These are phyloP conservation scores for Fusarium praegraminearum DNA, from an alignment of 2,329 filamentous ascomycete species.

Conservation along the genomic window DNA sequence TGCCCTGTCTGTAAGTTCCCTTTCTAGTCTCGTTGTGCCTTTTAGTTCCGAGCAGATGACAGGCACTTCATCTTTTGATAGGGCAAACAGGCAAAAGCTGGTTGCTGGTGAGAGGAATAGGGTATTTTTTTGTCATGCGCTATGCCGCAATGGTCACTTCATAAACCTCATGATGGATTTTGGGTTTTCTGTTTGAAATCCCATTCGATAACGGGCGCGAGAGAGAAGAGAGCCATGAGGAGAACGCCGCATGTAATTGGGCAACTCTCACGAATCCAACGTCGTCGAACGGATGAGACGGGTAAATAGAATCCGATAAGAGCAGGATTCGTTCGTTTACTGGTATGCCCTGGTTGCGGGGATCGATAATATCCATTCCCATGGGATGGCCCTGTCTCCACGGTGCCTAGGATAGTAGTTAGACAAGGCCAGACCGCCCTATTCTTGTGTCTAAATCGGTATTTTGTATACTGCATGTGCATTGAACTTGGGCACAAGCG, in stretches of 20 bases:
- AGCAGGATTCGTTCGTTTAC: neutral
- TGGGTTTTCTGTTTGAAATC: constrained; percentile 1
- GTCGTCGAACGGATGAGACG: constrained; percentile 21
- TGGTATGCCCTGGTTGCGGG: constrained; percentile 22
- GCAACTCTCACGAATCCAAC: constrained; percentile 3
- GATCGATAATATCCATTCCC: constrained; percentile 37
- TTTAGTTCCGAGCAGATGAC: constrained; percentile 23
- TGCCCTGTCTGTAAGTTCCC: constrained; percentile 1
- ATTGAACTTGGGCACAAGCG: neutral
- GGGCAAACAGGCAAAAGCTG: constrained; percentile 3
- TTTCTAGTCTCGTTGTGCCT: neutral
- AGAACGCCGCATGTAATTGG: neutral
- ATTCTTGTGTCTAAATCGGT: constrained; percentile 28
- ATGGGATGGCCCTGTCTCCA: constrained; percentile 27
- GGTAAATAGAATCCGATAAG: constrained; percentile 10
- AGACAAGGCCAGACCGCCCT: constrained; percentile 29
- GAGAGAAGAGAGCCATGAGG: neutral
- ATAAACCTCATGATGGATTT: constrained; percentile 35
- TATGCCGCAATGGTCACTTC: constrained; percentile 25
- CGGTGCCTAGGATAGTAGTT: neutral
- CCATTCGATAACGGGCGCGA: neutral
- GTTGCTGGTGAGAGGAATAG: neutral
- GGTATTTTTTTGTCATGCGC: constrained; percentile 20
- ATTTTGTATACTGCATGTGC: neutral
- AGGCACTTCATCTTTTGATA: constrained; percentile 18